These are phyloP conservation scores for Diplosphaera chodatii DNA, from an alignment of 139 green algal genomes.

Conservation along the genomic window DNA sequence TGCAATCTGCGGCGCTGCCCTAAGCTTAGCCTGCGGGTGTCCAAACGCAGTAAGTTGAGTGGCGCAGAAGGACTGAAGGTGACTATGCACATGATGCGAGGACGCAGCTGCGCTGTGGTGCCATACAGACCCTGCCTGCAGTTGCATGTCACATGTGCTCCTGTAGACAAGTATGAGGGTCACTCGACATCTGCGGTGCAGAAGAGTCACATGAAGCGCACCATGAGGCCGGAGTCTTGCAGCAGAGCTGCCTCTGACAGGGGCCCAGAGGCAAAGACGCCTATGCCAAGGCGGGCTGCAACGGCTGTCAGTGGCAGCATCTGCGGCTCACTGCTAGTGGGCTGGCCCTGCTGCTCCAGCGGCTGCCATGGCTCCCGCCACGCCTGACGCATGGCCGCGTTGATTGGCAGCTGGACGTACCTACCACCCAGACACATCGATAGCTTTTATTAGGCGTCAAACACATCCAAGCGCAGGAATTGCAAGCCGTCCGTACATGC, in stretches of 20 bases:
- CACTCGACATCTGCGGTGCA: too few species aligned
- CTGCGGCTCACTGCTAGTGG: too few species aligned
- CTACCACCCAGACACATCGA: too few species aligned
- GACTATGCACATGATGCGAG: too few species aligned
- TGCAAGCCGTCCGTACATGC: neutral
- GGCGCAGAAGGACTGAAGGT: too few species aligned
- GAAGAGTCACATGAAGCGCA: neutral
- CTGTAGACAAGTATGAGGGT: neutral
- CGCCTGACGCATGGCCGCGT: conserved; percentile 50
- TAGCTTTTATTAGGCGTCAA: too few species aligned
- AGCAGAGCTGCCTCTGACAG: conserved; percentile 22
- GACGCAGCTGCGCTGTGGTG: too few species aligned
- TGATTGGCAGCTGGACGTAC: conserved; percentile 62
- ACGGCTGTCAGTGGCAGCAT: conserved; percentile 35
- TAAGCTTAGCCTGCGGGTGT: conserved; percentile 10
- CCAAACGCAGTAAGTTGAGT: too few species aligned
- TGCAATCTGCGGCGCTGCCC: neutral
- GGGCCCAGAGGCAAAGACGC: conserved; percentile 29
- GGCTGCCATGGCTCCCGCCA: conserved; percentile 47
- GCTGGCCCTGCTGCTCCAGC: conserved; percentile 5
- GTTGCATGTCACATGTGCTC: neutral
- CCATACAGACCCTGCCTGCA: too few species aligned
- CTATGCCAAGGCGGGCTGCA: conserved; percentile 30
- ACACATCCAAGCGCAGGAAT: neutral
- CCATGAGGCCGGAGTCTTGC: neutral